Evolutionary conservation across 257 asterid genomes (phyloP).

Genomic region (Solanum verrucosum): DNA sequence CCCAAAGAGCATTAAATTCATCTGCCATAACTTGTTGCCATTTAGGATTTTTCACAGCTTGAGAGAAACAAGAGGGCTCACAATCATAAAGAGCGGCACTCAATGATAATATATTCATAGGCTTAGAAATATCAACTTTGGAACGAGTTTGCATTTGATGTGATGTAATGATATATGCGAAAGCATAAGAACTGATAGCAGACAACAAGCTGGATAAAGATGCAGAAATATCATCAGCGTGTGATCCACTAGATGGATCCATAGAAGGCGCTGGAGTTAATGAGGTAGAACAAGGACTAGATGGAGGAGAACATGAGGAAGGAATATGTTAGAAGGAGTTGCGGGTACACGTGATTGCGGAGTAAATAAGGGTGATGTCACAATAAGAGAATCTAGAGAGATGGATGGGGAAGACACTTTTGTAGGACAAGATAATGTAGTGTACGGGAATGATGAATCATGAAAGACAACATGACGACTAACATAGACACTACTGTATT

Average conservation of each 20-base stretch:
- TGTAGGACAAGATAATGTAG: neutral
- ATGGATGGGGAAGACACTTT: neutral
- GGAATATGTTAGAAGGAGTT: neutral
- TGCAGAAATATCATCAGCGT: neutral
- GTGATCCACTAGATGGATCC: neutral
- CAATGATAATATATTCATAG: neutral
- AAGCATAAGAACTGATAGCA: neutral
- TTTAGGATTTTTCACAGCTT: neutral
- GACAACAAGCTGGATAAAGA: neutral
- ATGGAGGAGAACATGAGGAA: neutral
- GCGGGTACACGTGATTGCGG: fast-evolving
- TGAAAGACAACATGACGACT: neutral
- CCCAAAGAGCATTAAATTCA: neutral
- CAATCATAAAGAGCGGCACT: neutral
- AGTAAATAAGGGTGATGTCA: neutral
- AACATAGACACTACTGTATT: neutral
- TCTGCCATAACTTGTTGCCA: neutral
- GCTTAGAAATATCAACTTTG: neutral
- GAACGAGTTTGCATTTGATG: neutral
- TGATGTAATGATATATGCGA: neutral
- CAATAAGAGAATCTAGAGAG: neutral
- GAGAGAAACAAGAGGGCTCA: neutral
- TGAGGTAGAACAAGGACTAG: neutral
- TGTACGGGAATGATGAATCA: neutral
- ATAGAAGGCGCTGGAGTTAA: neutral